A percentile compares a stretch with the other conserved stretches of the same genome.
phyloP scores from a whole-genome alignment of 2,329 filamentous ascomycete species.

The Pseudogymnoascus sp. region DNA sequence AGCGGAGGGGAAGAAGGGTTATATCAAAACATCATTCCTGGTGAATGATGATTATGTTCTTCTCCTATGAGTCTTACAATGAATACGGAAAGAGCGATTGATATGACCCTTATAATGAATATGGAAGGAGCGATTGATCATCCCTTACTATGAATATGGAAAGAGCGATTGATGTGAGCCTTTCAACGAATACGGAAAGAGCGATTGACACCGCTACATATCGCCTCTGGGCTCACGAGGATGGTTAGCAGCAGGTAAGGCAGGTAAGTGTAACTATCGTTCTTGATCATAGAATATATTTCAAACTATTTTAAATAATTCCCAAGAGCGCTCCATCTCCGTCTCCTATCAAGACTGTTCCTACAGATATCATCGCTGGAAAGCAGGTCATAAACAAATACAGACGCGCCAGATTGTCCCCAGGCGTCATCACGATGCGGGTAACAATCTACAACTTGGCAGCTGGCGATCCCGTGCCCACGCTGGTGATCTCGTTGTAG shows the following conservation, averaged over 20 bases:
- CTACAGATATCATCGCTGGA: conserved; percentile 12
- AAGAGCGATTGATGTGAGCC: no score
- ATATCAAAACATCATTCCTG: neutral
- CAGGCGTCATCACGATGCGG: neutral
- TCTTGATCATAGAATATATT: conserved; percentile 7
- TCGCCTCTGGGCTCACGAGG: neutral
- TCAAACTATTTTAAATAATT: neutral
- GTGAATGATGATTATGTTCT: neutral
- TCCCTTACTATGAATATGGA: no score
- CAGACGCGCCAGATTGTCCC: neutral
- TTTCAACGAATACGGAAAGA: no score
- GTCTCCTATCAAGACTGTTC: conserved; percentile 1
- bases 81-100: neutral
- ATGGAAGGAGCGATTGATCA: no score
- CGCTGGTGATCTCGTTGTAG: conserved; percentile 79
- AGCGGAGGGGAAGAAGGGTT: neutral
- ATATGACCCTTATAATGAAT: no score
- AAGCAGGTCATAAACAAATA: conserved; percentile 10
- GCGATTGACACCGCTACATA: no score
- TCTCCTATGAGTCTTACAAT: neutral
- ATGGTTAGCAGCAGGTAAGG: neutral
- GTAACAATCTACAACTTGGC: conserved; percentile 25
- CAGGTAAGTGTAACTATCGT: neutral
- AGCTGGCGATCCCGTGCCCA: conserved; percentile 40
- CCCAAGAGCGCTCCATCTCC: neutral